These are phyloP conservation scores for Darksidea phi DNA, from an alignment of 495 filamentous ascomycete species.

Conservation along the genomic window DNA sequence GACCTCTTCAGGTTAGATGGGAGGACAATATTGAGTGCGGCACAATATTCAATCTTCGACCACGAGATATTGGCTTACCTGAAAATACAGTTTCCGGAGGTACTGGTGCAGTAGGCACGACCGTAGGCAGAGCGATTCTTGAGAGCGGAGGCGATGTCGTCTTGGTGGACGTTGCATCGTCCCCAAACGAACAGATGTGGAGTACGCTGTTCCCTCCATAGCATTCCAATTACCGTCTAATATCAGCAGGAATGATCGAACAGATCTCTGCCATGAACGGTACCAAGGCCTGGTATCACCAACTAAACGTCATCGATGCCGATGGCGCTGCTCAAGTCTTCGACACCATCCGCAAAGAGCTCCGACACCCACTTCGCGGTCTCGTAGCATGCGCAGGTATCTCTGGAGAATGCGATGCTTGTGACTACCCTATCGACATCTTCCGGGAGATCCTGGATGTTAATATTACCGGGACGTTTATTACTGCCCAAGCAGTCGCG, in stretches of 20 bases:
- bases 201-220: neutral
- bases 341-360: neutral
- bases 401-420: conserved; percentile 4
- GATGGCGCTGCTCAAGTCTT: neutral
- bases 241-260: neutral
- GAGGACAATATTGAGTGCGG: neutral
- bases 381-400: conserved; percentile 28
- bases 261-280: neutral
- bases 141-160: conserved; percentile 8
- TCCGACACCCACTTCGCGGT: conserved; percentile 19
- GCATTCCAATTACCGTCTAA: neutral
- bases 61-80: too few relatives aligned
- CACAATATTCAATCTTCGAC: neutral
- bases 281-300: neutral
- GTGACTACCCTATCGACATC: conserved; percentile 5
- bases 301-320: neutral
- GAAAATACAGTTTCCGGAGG: neutral
- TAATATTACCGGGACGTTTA: conserved; percentile 24
- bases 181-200: neutral
- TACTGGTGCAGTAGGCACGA: conserved; percentile 4
- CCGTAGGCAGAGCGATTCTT: neutral
- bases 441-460: conserved; percentile 29
- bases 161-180: neutral
- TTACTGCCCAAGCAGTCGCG: conserved; percentile 19
- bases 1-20: neutral